These are phyloP conservation scores for Rhodotorula sp. DNA, from an alignment of 1,284 basidiomycete genomes.

Conservation along the genomic window DNA sequence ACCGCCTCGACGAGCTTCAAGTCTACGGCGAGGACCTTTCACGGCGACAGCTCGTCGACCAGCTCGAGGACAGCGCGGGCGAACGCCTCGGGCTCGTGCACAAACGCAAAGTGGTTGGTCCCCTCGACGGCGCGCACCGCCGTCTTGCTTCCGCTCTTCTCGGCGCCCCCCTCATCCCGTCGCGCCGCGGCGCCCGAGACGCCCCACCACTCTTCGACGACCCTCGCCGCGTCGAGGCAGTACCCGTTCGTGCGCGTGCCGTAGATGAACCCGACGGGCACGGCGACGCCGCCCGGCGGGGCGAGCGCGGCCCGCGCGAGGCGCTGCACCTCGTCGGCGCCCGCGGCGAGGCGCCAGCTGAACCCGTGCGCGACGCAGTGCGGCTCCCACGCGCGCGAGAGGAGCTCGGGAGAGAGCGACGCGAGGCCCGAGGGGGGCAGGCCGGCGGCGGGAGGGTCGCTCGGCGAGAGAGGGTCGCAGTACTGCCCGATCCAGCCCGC, in stretches of 20 bases:
- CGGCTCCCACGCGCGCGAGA: conserved; percentile 21
- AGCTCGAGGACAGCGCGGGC: conserved; percentile 4
- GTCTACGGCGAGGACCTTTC: too few relatives aligned
- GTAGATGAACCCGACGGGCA: conserved; percentile 20
- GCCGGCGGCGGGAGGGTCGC: background rate
- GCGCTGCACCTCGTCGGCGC: background rate
- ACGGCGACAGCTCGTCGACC: conserved; percentile 4
- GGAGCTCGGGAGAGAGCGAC: background rate
- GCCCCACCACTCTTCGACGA: conserved; percentile 6
- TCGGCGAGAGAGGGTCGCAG: background rate
- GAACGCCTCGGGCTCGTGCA: conserved; percentile 32
- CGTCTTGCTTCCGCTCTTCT: background rate
- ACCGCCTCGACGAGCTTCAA: too few relatives aligned
- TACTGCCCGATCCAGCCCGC: conserved; percentile 15
- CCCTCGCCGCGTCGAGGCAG: conserved; percentile 17
- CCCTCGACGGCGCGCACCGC: conserved; percentile 10
- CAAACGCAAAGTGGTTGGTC: conserved; percentile 37
- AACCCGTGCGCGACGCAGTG: conserved; percentile 21
- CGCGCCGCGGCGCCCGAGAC: background rate
- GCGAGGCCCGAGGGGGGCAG: background rate
- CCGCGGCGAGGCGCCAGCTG: conserved; percentile 13
- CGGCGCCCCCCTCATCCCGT: background rate
- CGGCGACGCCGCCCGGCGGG: background rate
- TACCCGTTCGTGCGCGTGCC: conserved; percentile 20
- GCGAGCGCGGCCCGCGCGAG: background rate